Percentiles rank a stretch among this genome's conserved stretches.
Evolutionary conservation across 1,284 basidiomycete species (phyloP).

Genomic region (Retiboletus fuscus): DNA sequence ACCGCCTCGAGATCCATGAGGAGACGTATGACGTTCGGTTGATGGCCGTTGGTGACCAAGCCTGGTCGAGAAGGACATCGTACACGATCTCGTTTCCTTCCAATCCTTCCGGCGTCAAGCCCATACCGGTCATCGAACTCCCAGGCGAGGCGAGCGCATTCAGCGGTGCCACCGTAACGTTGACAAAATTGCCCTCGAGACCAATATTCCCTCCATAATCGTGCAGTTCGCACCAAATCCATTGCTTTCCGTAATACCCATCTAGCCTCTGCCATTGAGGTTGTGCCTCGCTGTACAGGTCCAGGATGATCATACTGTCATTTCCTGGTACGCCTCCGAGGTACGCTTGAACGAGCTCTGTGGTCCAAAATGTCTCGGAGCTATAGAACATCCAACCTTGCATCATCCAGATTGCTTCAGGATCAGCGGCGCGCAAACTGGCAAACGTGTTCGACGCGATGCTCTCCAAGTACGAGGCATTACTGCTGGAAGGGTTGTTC

Average conservation of each 20-base stretch:
- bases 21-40: conserved; percentile 49
- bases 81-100: conserved; percentile 61
- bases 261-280: no score
- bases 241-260: no score
- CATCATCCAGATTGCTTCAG: conserved; percentile 58
- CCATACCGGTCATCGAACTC: conserved; percentile 55
- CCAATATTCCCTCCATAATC: no score
- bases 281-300: conserved; percentile 13
- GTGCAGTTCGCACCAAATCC: no score
- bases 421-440: conserved; percentile 54
- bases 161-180: conserved; percentile 50
- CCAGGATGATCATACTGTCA: no score
- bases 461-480: conserved; percentile 51
- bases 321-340: conserved; percentile 39
- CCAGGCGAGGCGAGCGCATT: conserved; percentile 45
- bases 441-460: conserved; percentile 52
- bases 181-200: no score
- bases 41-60: conserved; percentile 53
- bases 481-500: conserved; percentile 53
- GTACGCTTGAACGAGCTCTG: conserved; percentile 53
- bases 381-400: conserved; percentile 58
- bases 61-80: conserved; percentile 57
- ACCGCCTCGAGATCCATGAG: conserved; percentile 54
- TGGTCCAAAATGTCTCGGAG: conserved; percentile 53
- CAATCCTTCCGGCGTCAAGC: conserved; percentile 57